phyloP scores from a whole-genome alignment of 2,329 filamentous ascomycete genomes.

The Aspergillus felis region DNA sequence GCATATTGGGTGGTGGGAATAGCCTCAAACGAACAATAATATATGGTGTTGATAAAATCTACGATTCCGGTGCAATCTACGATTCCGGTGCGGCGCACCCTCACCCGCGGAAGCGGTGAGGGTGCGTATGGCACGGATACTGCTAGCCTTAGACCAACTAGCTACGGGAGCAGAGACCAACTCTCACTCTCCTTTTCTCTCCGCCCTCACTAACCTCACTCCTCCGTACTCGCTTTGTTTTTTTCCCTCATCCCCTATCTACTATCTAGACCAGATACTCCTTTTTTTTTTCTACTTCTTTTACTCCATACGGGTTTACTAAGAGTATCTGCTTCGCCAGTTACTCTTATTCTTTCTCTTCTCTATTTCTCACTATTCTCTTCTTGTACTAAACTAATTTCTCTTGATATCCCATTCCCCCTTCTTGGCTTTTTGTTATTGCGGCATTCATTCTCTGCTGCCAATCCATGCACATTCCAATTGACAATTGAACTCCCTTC shows the following conservation, averaged over 20 bases:
- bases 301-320: not conserved
- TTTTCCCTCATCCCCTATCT: not conserved
- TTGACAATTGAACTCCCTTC: constrained; percentile 22
- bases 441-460: constrained; percentile 6
- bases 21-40: too few relatives aligned
- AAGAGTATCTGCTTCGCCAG: not conserved
- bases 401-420: constrained; percentile 1
- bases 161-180: not conserved
- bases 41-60: too few relatives aligned
- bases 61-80: too few relatives aligned
- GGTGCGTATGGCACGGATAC: too few relatives aligned
- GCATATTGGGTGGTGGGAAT: too few relatives aligned
- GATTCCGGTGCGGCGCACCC: too few relatives aligned
- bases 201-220: not conserved
- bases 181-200: not conserved
- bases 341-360: constrained; percentile 5
- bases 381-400: constrained; percentile 7
- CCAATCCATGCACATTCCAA: constrained; percentile 28
- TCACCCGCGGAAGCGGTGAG: too few relatives aligned
- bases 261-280: not conserved
- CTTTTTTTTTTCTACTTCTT: not conserved
- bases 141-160: not conserved
- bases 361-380: constrained; percentile 12
- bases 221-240: not conserved
- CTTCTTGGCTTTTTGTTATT: constrained; percentile 4